Base-by-base conservation (phyloP, 257 asterid genomes). In the Solanum sitiens region DNA sequence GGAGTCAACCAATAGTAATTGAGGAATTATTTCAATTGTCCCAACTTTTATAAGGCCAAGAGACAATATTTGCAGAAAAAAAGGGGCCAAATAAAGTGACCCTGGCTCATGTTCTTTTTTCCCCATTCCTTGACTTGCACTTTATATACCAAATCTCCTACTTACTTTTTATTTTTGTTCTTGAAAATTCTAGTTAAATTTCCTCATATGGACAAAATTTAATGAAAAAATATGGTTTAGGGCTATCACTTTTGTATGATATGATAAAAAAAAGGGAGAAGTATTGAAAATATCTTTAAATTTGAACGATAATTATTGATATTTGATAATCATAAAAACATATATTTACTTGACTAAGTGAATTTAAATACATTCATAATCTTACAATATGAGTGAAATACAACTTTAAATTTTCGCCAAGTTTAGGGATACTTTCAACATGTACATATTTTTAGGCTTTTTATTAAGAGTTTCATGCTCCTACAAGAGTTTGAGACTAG, bases 271-370 rank as follows among this genome's bases (percentile, higher is more conserved):
- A 27, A 27, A 3, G 3, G 2, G n/a, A 56, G 65, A 56, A 56
- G 4, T 7, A 56, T 3, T 7, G 63, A 53, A 53, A 53, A 7
- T 0, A 53, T 8, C 8, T 53, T 0, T 6, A 53, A 53, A 53
- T 18, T 18, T 6, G 2, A 27, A 3, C 0, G 2, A 8, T 9
- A 53, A 53, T 20, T 53, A 53, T 53, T 53, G 9, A 53, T 1
- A 53, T 0, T 53, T 53, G 23, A 53, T n/a, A 18, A 10, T 18
- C 4, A 18, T 6, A 10, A 53, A 53, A 53, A 53, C 2, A 53
- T 1, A 8, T 0, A 8, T 6, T 18, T 21, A 53, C 10, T 53
- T 53, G 4, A 1, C 2, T 18, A 18, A 7, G 2, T 7, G 0
- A 53, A 18, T 18, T 53, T 53, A 53, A 53, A 53, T 2, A 53